Conservation (phyloP, 352 stramenopile genomes). For the Phytophthora niederhauseri region DNA sequence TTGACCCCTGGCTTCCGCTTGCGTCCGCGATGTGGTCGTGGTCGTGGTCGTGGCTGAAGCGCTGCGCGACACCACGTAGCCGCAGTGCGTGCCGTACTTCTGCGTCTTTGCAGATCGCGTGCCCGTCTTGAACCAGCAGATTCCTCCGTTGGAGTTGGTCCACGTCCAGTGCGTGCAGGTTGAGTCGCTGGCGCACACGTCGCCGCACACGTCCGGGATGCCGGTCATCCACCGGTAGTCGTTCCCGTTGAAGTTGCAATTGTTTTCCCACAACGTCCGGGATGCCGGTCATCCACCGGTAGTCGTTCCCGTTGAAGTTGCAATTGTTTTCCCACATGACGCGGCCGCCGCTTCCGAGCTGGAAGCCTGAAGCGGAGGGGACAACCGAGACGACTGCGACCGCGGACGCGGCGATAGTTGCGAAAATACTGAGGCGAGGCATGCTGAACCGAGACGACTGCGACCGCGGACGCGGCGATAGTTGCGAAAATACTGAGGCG, state of each 20-base stretch:
- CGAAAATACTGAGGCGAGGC: constrained; percentile 8
- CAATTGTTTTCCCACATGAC: constrained; percentile 54
- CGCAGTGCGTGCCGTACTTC: constrained; percentile 38
- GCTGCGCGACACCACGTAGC: constrained; percentile 43
- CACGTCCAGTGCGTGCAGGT: constrained; percentile 52
- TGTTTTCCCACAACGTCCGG: constrained; percentile 44
- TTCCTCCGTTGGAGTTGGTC: constrained; percentile 40
- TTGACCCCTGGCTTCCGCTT: constrained; percentile 11
- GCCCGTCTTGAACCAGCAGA: constrained; percentile 51
- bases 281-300: constrained; percentile 31
- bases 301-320: constrained; percentile 42
- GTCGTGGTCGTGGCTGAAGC: neutral
- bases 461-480: constrained; percentile 16
- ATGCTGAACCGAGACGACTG: constrained; percentile 9
- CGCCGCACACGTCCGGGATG: constrained; percentile 39
- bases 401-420: constrained; percentile 15
- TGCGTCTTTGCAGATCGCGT: constrained; percentile 17
- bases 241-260: constrained; percentile 45
- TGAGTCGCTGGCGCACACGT: constrained; percentile 38
- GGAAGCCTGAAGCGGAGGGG: constrained; percentile 18
- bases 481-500: constrained; percentile 11
- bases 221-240: constrained; percentile 31
- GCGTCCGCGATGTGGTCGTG: neutral
- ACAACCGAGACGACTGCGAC: constrained; percentile 13
- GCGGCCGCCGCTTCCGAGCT: constrained; percentile 28